Base-by-base conservation (phyloP, 1,139 yeast genomes). In the Pneumocystis carinii region DNA sequence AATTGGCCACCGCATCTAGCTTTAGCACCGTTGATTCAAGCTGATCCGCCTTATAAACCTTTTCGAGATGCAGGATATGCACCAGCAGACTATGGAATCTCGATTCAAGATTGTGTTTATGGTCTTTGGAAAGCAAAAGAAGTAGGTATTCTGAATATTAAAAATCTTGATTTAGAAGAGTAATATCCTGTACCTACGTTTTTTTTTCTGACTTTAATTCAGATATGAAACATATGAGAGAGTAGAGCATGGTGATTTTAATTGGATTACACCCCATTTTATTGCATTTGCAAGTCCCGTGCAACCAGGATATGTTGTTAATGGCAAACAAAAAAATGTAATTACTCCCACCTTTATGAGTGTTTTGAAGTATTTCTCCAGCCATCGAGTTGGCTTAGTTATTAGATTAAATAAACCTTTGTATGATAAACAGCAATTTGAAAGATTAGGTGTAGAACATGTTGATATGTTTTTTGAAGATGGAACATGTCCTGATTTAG, bases 71-170 rank as follows among this genome's bases (percentile, higher is more conserved):
- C 98, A 0, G 98, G 98, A 1, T 92, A 92, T 74, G 87, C 96
- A 4, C 86, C 85, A 65, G 96, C 97, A 0, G 98, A 92, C 74
- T 92, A 88, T 72, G 95, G 87, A 71, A 83, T 92, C 67, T 83
- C 96, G 14, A 88, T 92, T 67, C 98, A 92, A 74, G 98, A 92
- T 73, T 82, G 92, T 17, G 95, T 92, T 2, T 92, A 92, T 71
- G 98, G 95, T 12, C 84, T 94, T 74, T 92, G 98, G 98, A 80
- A 96, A 70, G 98, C 98, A n/a, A 92, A 92, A 72, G 97, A 90
- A 72, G 81, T 94, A 71, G 86, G 88, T 3, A 83, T 92, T 79
- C 78, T 92, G 62, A 97, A 92, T 71, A 78, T 92, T 71, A 87
- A 94, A 64, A 78, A 81, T n/a, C 90, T 92, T 75, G 87, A 90